These are phyloP conservation scores for Schizophyllum amplum DNA, from an alignment of 1,284 basidiomycete species.

Conservation along the genomic window DNA sequence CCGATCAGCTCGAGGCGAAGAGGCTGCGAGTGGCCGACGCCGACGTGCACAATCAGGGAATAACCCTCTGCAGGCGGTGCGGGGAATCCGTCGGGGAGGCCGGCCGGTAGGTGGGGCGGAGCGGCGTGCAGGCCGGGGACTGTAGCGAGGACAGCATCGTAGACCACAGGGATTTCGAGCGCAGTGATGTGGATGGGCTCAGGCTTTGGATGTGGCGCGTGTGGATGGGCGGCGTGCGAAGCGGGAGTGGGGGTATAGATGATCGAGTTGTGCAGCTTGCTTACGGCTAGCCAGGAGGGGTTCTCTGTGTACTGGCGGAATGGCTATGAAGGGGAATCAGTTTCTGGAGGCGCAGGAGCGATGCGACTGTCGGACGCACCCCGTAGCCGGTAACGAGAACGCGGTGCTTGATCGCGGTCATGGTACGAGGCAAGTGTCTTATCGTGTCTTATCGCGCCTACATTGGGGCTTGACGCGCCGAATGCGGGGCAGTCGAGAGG, in stretches of 20 bases:
- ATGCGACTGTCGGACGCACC: constrained; percentile 9
- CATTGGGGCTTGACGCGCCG: no score
- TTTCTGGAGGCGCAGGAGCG: neutral
- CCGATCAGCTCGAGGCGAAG: constrained; percentile 39
- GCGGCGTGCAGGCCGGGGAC: constrained; percentile 39
- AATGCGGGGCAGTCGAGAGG: no score
- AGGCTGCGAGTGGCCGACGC: constrained; percentile 39
- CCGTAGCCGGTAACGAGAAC: constrained; percentile 19
- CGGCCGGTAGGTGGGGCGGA: constrained; percentile 38
- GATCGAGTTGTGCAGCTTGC: constrained; percentile 40
- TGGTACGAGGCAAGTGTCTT: neutral
- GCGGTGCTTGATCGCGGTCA: constrained; percentile 1
- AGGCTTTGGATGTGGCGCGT: neutral
- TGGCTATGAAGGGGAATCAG: constrained; percentile 26
- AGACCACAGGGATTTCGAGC: constrained; percentile 38
- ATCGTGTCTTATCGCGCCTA: neutral
- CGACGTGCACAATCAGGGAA: constrained; percentile 47
- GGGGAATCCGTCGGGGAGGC: constrained; percentile 10
- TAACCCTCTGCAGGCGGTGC: constrained; percentile 37
- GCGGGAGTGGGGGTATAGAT: constrained; percentile 17
- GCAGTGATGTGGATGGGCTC: constrained; percentile 36
- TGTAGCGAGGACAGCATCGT: constrained; percentile 35
- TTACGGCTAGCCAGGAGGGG: constrained; percentile 50
- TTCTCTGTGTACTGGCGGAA: constrained; percentile 40
- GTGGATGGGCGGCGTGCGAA: constrained; percentile 8